phyloP scores from a whole-genome alignment of 2,329 filamentous ascomycete genomes.

The Aspergillus ustus region DNA sequence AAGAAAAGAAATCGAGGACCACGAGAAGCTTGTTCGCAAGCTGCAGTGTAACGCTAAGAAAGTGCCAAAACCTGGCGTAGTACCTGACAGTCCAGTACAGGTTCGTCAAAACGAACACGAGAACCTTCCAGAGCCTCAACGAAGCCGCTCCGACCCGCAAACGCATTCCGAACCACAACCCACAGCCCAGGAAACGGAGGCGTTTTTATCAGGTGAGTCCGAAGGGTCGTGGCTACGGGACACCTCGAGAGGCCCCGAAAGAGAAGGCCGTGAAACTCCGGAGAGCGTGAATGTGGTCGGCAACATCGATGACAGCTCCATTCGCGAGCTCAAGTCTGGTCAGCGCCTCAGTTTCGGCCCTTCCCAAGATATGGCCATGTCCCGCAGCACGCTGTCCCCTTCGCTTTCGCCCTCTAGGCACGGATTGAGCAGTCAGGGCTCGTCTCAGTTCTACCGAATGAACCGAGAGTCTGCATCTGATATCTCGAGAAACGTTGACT shows the following conservation, averaged over 20 bases:
- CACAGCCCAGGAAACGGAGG: constrained; percentile 16
- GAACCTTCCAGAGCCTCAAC: constrained; percentile 4
- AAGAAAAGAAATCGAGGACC: constrained; percentile 72
- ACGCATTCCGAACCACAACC: constrained; percentile 17
- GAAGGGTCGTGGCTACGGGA: constrained; percentile 40
- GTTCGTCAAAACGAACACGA: constrained; percentile 16
- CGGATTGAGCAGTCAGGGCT: constrained; percentile 53
- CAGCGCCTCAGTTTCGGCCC: constrained; percentile 38
- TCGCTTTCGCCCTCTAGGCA: constrained; percentile 52
- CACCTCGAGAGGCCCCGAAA: constrained; percentile 35
- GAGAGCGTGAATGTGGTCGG: constrained; percentile 39
- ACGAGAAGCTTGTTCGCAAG: constrained; percentile 61
- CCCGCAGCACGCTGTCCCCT: constrained; percentile 37
- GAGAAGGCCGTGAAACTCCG: constrained; percentile 30
- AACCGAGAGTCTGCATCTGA: constrained; percentile 57
- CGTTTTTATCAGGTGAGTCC: constrained; percentile 15
- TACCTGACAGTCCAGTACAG: constrained; percentile 44
- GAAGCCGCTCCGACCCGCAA: constrained; percentile 14
- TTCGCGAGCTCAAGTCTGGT: constrained; percentile 34
- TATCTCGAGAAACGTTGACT: constrained; percentile 57
- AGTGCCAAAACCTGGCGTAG: constrained; percentile 59
- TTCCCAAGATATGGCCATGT: constrained; percentile 41
- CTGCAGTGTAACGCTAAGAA: constrained; percentile 55
- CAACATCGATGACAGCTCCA: constrained; percentile 41
- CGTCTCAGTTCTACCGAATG: constrained; percentile 58